Evolutionary conservation across 1,284 basidiomycete genomes (phyloP).

Genomic region (Microbotryum scabiosae): DNA sequence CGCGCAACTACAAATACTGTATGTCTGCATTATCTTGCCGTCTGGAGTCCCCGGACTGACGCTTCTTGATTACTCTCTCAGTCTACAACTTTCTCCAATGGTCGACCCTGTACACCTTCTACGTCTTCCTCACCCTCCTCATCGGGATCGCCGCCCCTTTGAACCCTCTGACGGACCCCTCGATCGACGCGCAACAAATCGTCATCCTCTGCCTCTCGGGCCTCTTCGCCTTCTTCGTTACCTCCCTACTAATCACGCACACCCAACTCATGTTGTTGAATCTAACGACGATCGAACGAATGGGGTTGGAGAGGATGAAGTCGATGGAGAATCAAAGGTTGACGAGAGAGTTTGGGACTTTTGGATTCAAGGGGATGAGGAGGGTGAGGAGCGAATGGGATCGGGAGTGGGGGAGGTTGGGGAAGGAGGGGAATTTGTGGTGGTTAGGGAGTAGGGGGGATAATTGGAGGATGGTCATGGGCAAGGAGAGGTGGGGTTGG

Average conservation of each 20-base stretch:
- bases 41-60: constrained; percentile 6
- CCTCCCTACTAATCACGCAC: constrained; percentile 53
- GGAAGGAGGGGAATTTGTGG: constrained; percentile 72
- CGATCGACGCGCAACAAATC: constrained; percentile 56
- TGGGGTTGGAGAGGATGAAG: constrained; percentile 51
- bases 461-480: constrained; percentile 73
- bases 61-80: not conserved
- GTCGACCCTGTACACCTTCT: constrained; percentile 51
- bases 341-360: constrained; percentile 31
- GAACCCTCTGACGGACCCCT: constrained; percentile 31
- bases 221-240: constrained; percentile 63
- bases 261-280: constrained; percentile 54
- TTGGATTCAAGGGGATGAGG: constrained; percentile 19
- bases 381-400: constrained; percentile 54
- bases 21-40: not conserved
- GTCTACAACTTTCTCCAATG: constrained; percentile 57
- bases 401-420: constrained; percentile 62
- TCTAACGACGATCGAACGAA: constrained; percentile 69
- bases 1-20: constrained; percentile 58
- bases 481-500: constrained; percentile 55
- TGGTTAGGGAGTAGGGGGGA: constrained; percentile 56
- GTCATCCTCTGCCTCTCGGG: constrained; percentile 56
- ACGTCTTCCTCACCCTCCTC: constrained; percentile 53
- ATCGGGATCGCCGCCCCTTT: constrained; percentile 43
- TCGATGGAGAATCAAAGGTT: constrained; percentile 55